Conservation (phyloP, 805 yeast genomes). For the Ogataea wickerhamii region DNA sequence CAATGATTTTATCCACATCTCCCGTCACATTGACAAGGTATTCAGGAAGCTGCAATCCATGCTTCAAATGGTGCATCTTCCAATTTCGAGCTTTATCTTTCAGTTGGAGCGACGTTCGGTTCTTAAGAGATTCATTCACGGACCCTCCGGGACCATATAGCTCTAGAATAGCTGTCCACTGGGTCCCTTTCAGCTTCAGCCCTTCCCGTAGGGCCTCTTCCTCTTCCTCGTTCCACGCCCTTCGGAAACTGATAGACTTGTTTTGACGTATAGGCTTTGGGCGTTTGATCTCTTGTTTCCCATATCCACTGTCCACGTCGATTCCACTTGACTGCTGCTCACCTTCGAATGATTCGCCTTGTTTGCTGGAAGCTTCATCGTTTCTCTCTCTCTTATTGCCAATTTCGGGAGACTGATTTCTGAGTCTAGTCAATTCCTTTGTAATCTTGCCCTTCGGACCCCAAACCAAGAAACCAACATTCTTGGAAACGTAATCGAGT, state of each 20-base stretch:
- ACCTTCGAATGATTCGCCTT: not conserved
- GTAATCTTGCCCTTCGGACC: conserved; percentile 44
- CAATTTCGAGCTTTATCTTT: conserved; percentile 97
- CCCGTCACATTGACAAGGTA: conserved; percentile 86
- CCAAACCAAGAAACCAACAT: conserved; percentile 69
- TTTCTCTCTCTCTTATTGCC: conserved; percentile 7
- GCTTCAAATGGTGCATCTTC: conserved; percentile 81
- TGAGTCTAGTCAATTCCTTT: conserved; percentile 20
- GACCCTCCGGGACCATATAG: conserved; percentile 94
- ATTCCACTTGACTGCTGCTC: conserved; percentile 10
- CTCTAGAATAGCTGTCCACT: conserved; percentile 88
- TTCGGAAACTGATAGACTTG: conserved; percentile 39
- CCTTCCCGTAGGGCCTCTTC: conserved; percentile 83
- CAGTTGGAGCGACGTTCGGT: conserved; percentile 85
- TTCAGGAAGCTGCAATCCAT: conserved; percentile 72
- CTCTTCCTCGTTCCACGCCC: conserved; percentile 87
- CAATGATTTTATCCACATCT: conserved; percentile 45
- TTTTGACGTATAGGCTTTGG: conserved; percentile 20
- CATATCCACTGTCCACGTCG: not conserved
- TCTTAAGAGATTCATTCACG: conserved; percentile 75
- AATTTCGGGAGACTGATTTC: conserved; percentile 5
- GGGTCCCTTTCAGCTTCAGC: conserved; percentile 79
- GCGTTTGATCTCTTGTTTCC: conserved; percentile 10
- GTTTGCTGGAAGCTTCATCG: not conserved
- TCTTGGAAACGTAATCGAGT: conserved; percentile 72